Conservation (phyloP, 2,329 filamentous ascomycete genomes). For the Pleurostoma richardsiae region DNA sequence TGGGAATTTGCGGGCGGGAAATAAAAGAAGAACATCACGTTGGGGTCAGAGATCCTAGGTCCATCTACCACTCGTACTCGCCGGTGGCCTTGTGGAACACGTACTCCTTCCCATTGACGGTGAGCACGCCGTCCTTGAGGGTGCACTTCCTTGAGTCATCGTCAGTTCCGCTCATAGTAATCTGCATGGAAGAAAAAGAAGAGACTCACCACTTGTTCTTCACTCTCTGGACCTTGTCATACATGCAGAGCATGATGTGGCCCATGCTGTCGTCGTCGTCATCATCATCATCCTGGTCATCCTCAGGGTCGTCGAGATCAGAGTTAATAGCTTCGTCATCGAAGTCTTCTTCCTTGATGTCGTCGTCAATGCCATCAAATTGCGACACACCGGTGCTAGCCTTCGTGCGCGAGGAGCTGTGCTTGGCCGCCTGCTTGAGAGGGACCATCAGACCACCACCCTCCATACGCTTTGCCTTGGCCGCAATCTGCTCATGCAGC, state of each 20-base stretch:
- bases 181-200: no score
- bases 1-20: no score
- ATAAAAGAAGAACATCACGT: no score
- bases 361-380: conserved; percentile 57
- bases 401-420: conserved; percentile 20
- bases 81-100: conserved; percentile 97
- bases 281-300: conserved; percentile 76
- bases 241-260: conserved; percentile 97
- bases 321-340: conserved; percentile 98
- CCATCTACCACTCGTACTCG: conserved; percentile 88
- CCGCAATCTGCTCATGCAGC: conserved; percentile 63
- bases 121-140: conserved; percentile 92
- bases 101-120: conserved; percentile 90
- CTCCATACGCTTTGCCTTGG: conserved; percentile 63
- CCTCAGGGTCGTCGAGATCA: conserved; percentile 91
- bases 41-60: no score
- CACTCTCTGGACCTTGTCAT: conserved; percentile 97
- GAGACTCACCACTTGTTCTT: conserved; percentile 86
- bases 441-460: conserved; percentile 73
- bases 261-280: conserved; percentile 80
- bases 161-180: no score
- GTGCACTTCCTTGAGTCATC: conserved; percentile 74
- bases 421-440: conserved; percentile 49
- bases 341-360: conserved; percentile 54
- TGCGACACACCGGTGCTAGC: conserved; percentile 31